phyloP scores from a whole-genome alignment of 148 eudicot genomes.

The Heliosperma pusillum region DNA sequence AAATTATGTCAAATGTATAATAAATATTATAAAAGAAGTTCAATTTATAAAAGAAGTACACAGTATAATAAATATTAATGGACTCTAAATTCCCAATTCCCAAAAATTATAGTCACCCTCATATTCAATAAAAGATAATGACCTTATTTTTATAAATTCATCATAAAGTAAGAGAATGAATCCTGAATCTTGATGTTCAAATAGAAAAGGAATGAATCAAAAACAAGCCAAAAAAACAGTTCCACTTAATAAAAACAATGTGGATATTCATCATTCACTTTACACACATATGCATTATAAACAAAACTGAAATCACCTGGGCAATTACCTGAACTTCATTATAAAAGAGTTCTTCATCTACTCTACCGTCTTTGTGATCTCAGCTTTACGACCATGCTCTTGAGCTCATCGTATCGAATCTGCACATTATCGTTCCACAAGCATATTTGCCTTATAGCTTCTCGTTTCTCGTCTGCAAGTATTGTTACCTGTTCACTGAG shows the following conservation, averaged over 20 bases:
- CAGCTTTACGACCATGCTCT: slow-evolving; percentile 39
- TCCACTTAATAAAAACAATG: slow-evolving; percentile 12
- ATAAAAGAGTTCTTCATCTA: neutral
- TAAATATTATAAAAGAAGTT: too few species aligned
- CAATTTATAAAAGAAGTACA: too few species aligned
- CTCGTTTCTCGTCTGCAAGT: slow-evolving; percentile 69
- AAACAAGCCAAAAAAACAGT: slow-evolving; percentile 16
- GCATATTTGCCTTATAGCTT: slow-evolving; percentile 77
- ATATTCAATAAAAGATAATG: neutral
- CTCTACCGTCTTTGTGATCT: slow-evolving; percentile 11
- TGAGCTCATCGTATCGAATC: slow-evolving; percentile 50
- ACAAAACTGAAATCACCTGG: slow-evolving; percentile 3
- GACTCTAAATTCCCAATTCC: slow-evolving; percentile 6
- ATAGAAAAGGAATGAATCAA: neutral
- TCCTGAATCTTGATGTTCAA: neutral
- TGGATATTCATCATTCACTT: slow-evolving; percentile 22
- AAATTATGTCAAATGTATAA: too few species aligned
- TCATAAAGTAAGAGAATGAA: neutral
- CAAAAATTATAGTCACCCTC: slow-evolving; percentile 26
- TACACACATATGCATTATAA: slow-evolving; percentile 22
- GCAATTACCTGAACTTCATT: slow-evolving; percentile 9
- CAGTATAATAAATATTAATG: too few species aligned
- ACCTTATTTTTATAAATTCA: neutral
- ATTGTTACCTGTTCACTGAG: slow-evolving; percentile 32
- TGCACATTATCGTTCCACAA: slow-evolving; percentile 60